Base-by-base conservation (phyloP, 768 basidiomycete species). In the Xerocomus potaroensis region DNA sequence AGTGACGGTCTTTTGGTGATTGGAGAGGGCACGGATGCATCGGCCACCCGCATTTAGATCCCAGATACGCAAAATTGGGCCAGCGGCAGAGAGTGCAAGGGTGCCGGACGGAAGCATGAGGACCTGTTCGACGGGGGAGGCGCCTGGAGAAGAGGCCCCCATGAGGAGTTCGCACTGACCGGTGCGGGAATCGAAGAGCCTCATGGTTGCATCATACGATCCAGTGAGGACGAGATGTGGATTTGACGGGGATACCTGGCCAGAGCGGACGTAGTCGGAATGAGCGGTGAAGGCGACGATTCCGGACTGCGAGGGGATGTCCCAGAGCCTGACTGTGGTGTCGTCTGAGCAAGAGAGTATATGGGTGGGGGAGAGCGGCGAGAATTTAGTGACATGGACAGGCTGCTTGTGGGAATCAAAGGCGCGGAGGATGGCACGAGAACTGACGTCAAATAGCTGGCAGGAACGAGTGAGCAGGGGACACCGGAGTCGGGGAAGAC, bases 1-100 rank as follows among this genome's bases (percentile, higher is more conserved):
- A 0, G 95, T 98, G 46, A 99, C 80, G 3, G 96, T 93, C 71
- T 99, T 99, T 69, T 98, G 95, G 63, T 99, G 96, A 70, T 98
- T 98, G 29, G 92, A 95, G 52, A 98, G 63, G 9, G 96, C 95
- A 38, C 88, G 80, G 3, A 87, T 76, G 67, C 95, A 97, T 35
- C 85, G 81, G 12, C 90, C 91, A 11, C 91, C 91, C 0, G 89
- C 87, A 16, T 94, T 84, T 41, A 99, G 70, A 67, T 99, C 96
- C 94, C 96, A 99, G 4, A 91, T 83, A 18, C 92, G 81, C 42
- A 98, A 71, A 49, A 98, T 94, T 1, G 95, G 90, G 0, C 95
- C 96, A 9, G 93, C 84, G 5, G 91, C 79, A 6, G 92, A 91
- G 21, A 98, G 58, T 0, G 83, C 91, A 39, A 87, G 75, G 1